Conservation (phyloP, 805 yeast genomes). For the Debaryomyces prosopidis region DNA sequence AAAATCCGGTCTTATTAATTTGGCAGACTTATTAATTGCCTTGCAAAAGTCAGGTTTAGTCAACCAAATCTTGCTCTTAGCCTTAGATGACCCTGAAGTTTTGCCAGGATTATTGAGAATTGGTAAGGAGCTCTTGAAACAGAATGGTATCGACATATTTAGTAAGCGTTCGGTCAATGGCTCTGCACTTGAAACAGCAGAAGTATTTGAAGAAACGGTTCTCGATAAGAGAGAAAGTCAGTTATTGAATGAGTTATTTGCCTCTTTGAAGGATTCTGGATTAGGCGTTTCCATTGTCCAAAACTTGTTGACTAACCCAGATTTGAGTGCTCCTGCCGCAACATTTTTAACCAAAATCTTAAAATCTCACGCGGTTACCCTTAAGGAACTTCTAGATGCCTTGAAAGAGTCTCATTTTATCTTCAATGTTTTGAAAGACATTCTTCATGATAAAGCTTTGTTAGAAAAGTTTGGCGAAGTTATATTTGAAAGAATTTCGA, state of each 20-base stretch:
- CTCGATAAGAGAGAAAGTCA: conserved; percentile 19
- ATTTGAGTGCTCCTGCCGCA: conserved; percentile 27
- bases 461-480: conserved; percentile 17
- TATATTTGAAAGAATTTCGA: conserved; percentile 16
- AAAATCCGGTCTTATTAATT: conserved; percentile 17
- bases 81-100: conserved; percentile 24
- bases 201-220: not conserved
- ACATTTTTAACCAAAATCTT: conserved; percentile 22
- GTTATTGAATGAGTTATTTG: conserved; percentile 17
- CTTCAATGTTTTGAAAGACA: conserved; percentile 13
- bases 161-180: conserved; percentile 2
- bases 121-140: conserved; percentile 19
- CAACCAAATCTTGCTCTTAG: conserved; percentile 19
- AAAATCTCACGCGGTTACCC: conserved; percentile 22
- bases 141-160: conserved; percentile 18
- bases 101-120: conserved; percentile 25
- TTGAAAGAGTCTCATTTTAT: conserved; percentile 20
- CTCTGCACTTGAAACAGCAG: not conserved
- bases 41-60: conserved; percentile 25
- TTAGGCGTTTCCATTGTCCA: conserved; percentile 22
- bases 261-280: conserved; percentile 25
- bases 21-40: conserved; percentile 24
- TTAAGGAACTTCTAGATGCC: conserved; percentile 18
- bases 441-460: conserved; percentile 20
- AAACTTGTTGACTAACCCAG: conserved; percentile 25